A percentile compares a stretch with the other conserved stretches of the same genome.
Evolutionary conservation across 345 rosid species (phyloP).

Genomic region (Reutealis trisperma): DNA sequence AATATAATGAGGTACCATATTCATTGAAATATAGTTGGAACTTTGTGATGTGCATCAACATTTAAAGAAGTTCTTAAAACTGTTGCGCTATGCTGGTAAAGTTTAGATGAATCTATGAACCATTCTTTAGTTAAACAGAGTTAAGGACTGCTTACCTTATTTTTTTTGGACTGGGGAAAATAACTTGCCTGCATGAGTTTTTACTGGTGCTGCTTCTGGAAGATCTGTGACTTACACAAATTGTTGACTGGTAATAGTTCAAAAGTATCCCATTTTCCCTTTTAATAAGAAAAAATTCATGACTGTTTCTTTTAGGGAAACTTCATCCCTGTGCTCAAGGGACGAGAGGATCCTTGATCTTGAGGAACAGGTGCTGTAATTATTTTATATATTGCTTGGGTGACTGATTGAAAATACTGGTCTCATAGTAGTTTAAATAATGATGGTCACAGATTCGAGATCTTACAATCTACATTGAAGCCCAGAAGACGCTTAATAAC

Average conservation of each 20-base stretch:
- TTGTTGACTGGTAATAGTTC: background rate
- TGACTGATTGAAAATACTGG: background rate
- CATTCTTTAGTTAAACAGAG: background rate
- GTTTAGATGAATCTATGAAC: background rate
- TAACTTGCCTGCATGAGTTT: background rate
- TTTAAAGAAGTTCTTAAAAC: background rate
- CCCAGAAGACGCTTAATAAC: slow-evolving; percentile 64
- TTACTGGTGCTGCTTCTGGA: background rate
- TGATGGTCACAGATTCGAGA: slow-evolving; percentile 68
- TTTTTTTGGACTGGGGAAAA: too few relatives aligned
- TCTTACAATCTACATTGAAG: slow-evolving; percentile 66
- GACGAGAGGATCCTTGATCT: slow-evolving; percentile 68
- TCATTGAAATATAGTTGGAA: background rate
- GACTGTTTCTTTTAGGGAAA: slow-evolving; percentile 46
- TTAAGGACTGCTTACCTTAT: too few relatives aligned
- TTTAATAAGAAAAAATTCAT: background rate
- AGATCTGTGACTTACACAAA: background rate
- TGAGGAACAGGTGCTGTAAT: slow-evolving; percentile 69
- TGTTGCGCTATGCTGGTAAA: background rate
- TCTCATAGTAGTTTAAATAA: background rate
- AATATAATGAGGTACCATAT: too few relatives aligned
- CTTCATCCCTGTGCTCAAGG: slow-evolving; percentile 38
- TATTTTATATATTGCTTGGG: background rate
- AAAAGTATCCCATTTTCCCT: background rate
- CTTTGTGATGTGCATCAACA: background rate